These are phyloP conservation scores for Yamadazyma triangularis DNA, from an alignment of 1,139 yeast species.

Conservation along the genomic window DNA sequence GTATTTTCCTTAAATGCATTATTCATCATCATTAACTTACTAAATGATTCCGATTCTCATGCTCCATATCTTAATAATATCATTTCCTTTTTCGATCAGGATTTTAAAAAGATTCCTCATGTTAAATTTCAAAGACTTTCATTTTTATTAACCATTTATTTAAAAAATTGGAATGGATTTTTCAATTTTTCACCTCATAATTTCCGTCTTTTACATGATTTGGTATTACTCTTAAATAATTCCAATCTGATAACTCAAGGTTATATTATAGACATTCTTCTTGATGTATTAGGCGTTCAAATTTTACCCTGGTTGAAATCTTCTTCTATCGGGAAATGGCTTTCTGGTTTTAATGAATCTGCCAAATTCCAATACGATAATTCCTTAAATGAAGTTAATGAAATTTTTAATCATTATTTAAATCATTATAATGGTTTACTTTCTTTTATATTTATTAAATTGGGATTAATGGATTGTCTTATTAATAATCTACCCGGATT, in stretches of 20 bases:
- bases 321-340: constrained; percentile 29
- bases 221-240: constrained; percentile 59
- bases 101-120: constrained; percentile 7
- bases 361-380: constrained; percentile 6
- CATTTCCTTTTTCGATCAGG: constrained; percentile 52
- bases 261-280: constrained; percentile 63
- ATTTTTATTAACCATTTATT: constrained; percentile 51
- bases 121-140: constrained; percentile 57
- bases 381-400: constrained; percentile 14
- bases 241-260: constrained; percentile 56
- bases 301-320: constrained; percentile 55
- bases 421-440: constrained; percentile 65
- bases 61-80: constrained; percentile 51
- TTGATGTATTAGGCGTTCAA: constrained; percentile 61
- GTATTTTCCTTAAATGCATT: constrained; percentile 27
- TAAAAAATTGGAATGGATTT: constrained; percentile 78
- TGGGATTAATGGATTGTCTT: constrained; percentile 53
- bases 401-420: constrained; percentile 16
- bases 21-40: constrained; percentile 51
- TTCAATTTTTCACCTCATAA: constrained; percentile 58
- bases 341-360: constrained; percentile 12
- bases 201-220: constrained; percentile 52
- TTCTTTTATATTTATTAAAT: constrained; percentile 48
- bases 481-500: constrained; percentile 44
- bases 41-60: constrained; percentile 60